Base-by-base conservation (phyloP, 2,329 filamentous ascomycete genomes). In the Trichoderma citrinoviride region DNA sequence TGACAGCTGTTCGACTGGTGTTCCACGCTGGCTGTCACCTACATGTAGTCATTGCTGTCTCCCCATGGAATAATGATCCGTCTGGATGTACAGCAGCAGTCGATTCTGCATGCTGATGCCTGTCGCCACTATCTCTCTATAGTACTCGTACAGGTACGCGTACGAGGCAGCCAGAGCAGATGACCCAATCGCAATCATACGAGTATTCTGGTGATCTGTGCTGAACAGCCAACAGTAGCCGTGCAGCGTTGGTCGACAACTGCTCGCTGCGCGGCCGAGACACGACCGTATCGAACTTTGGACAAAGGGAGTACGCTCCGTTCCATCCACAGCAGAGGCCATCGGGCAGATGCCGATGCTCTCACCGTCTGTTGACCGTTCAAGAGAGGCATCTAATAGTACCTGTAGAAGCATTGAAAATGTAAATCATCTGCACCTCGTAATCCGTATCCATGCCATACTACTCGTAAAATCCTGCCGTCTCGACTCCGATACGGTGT, bases 91-190 rank as follows among this genome's bases (percentile, higher is more conserved):
- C n/a, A n/a, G n/a, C n/a, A 21, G 10, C 25, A 21, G 46, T 27
- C 47, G 14, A 21, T 33, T 23, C 52, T 29, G 37, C 33, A 60
- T 41, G 46, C 23, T 52, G 46, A 14, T 19, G 54, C 19, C 25
- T 29, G n/a, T 53, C 27, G 47, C 46, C 57, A 52, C 23, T 21
- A 33, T 61, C 46, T 61, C 57, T 41, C 46, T 23, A 61, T 61
- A 10, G 8, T 60, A n/a, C 27, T 17, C 7, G 21, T 49, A 41
- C 41, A 15, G 4, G 17, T 43, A n/a, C 41, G 17, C 25, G 3
- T 46, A 6, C 14, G 54, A 46, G 40, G 21, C 54, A 44, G 7
- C 27, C 37, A 56, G 8, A 3, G 17, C 17, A 21, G 21, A 44
- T 19, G 53, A 21, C 19, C 14, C 27, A 56, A 56, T 27, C 21